phyloP scores from a whole-genome alignment of 2,329 filamentous ascomycete species.

The Dendrostoma leiphaemia region DNA sequence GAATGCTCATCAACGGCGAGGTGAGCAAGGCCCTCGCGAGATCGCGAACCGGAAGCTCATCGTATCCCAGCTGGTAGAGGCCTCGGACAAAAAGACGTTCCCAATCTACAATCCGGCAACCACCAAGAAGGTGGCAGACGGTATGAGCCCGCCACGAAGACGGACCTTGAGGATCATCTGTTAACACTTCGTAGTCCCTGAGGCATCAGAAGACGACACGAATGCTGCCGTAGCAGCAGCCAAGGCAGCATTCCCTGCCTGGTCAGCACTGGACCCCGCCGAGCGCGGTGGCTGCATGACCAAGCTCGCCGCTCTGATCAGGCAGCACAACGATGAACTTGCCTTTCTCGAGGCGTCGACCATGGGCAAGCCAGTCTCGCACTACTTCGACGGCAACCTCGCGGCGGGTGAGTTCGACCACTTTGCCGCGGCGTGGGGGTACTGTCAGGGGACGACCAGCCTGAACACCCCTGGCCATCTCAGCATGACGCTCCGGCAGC shows the following conservation, averaged over 20 bases:
- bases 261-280: constrained; percentile 38
- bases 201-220: constrained; percentile 42
- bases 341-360: constrained; percentile 42
- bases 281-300: constrained; percentile 41
- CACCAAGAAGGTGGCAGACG: too few species aligned
- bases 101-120: too few species aligned
- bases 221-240: constrained; percentile 42
- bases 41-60: too few species aligned
- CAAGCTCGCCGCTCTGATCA: constrained; percentile 44
- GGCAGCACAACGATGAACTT: constrained; percentile 38
- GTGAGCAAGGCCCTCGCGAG: too few species aligned
- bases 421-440: constrained; percentile 40
- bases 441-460: constrained; percentile 43
- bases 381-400: constrained; percentile 35
- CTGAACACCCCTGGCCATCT: constrained; percentile 47
- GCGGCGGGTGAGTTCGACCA: constrained; percentile 37
- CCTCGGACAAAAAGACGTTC: too few species aligned
- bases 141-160: too few species aligned
- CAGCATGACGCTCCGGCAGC: constrained; percentile 46
- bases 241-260: constrained; percentile 41
- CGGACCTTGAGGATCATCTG: too few species aligned
- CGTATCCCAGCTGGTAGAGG: too few species aligned
- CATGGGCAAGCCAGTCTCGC: constrained; percentile 41
- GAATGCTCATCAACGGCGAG: too few species aligned
- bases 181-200: too few species aligned